A percentile compares a stretch with the other conserved stretches of the same genome.
Conservation (phyloP, 2,329 filamentous ascomycete genomes). For the Diaporthe vexans region DNA sequence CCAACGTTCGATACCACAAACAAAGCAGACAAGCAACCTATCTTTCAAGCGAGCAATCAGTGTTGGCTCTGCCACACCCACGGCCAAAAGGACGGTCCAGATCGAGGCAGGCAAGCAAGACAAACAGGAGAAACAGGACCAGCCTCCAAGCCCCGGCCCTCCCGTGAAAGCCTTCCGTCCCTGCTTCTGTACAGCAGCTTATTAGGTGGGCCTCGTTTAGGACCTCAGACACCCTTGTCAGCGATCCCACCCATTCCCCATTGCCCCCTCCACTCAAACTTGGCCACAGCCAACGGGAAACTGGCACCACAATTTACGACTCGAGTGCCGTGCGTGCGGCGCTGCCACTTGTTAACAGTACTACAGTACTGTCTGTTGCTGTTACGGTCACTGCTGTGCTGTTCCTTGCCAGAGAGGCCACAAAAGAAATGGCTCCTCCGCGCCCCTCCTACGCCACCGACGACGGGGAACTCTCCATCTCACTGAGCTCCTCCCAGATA, state of each 20-base stretch:
- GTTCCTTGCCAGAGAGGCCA: conserved; percentile 23
- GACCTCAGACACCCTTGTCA: conserved; percentile 37
- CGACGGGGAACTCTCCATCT: conserved; percentile 87
- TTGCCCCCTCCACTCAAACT: conserved; percentile 26
- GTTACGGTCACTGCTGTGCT: conserved; percentile 21
- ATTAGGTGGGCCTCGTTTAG: conserved; percentile 37
- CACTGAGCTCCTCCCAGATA: conserved; percentile 75
- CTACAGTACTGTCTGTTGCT: conserved; percentile 28
- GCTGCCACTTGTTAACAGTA: conserved; percentile 35
- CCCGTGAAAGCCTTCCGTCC: conserved; percentile 11
- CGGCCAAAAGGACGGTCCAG: not conserved
- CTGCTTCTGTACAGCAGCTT: conserved; percentile 34
- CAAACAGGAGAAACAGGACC: not conserved
- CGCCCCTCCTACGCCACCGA: conserved; percentile 66
- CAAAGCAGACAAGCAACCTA: not conserved
- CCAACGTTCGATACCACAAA: not conserved
- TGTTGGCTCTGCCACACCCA: conserved; percentile 3
- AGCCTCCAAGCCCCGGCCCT: conserved; percentile 8
- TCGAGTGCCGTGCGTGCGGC: conserved; percentile 24
- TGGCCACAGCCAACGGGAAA: conserved; percentile 38
- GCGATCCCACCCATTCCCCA: conserved; percentile 38
- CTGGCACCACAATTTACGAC: conserved; percentile 33
- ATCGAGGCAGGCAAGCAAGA: not conserved
- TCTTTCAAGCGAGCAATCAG: not conserved
- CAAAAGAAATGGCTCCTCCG: conserved; percentile 61